These are phyloP conservation scores for Carnegiea gigantea DNA, from an alignment of 179 eudicot genomes.

Conservation along the genomic window DNA sequence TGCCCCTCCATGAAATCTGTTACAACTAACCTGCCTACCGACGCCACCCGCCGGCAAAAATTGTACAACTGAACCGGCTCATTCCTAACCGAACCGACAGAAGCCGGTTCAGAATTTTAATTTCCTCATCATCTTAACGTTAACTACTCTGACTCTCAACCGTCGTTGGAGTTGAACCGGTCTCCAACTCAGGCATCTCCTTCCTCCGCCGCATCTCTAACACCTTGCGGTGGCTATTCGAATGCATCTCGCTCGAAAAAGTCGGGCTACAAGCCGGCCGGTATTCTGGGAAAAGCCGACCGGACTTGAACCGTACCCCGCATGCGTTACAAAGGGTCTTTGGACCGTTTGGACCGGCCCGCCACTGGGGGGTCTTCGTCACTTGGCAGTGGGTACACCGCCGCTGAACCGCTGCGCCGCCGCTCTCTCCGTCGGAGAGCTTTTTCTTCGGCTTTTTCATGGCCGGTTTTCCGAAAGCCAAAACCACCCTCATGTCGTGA, in stretches of 20 bases:
- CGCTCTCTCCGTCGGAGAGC: slow-evolving; percentile 15
- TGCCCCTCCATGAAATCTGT: slow-evolving; percentile 40
- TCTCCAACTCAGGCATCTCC: slow-evolving; percentile 31
- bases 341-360: slow-evolving; percentile 85
- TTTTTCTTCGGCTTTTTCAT: slow-evolving; percentile 52
- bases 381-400: slow-evolving; percentile 79
- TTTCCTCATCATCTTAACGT: not conserved
- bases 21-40: slow-evolving; percentile 45
- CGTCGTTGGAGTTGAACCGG: slow-evolving; percentile 24
- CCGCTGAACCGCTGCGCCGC: slow-evolving; percentile 36
- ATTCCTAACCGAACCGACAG: slow-evolving; percentile 12
- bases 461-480: slow-evolving; percentile 33
- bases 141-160: slow-evolving; percentile 29
- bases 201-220: slow-evolving; percentile 80
- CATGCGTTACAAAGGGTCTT: slow-evolving; percentile 92
- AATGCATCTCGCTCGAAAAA: slow-evolving; percentile 68
- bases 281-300: slow-evolving; percentile 87
- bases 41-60: slow-evolving; percentile 36
- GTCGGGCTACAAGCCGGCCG: slow-evolving; percentile 96
- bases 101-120: slow-evolving; percentile 29
- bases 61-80: slow-evolving; percentile 34
- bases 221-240: slow-evolving; percentile 91
- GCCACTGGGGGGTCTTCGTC: slow-evolving; percentile 93
- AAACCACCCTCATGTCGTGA: slow-evolving; percentile 17
- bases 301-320: slow-evolving; percentile 88